These are phyloP conservation scores for Diophrys appendiculata DNA, from an alignment of 73 alveolate species.

Conservation along the genomic window DNA sequence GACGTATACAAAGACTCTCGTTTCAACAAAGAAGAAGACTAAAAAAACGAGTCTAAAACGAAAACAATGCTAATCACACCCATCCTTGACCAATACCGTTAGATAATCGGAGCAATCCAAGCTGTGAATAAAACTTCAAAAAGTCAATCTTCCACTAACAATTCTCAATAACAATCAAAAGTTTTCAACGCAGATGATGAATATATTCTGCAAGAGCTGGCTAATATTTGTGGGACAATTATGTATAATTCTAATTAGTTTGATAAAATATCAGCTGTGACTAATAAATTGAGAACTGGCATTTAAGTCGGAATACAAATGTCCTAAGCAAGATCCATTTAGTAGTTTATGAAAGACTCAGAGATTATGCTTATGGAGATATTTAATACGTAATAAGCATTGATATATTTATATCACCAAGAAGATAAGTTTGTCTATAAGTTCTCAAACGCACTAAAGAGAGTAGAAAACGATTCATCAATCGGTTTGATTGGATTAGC, in stretches of 20 bases:
- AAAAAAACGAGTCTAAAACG: conserved; percentile 34
- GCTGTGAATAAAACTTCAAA: background rate
- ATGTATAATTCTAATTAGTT: conserved; percentile 17
- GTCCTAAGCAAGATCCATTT: background rate
- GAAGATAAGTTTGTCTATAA: conserved; percentile 4
- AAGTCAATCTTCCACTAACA: no score
- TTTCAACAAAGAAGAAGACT: conserved; percentile 48
- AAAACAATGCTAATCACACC: conserved; percentile 45
- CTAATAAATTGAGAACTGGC: conserved; percentile 18
- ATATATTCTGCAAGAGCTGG: conserved; percentile 47
- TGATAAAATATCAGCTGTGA: conserved; percentile 28
- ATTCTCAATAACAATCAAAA: background rate
- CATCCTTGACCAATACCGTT: conserved; percentile 16
- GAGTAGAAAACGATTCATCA: conserved; percentile 41
- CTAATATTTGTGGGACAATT: conserved; percentile 36
- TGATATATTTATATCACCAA: conserved; percentile 47
- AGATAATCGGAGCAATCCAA: background rate
- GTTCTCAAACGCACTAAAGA: conserved; percentile 10
- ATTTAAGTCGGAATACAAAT: conserved; percentile 27
- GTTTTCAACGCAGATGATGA: conserved; percentile 54
- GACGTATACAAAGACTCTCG: conserved; percentile 58
- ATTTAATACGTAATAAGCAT: conserved; percentile 41
- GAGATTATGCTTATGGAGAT: conserved; percentile 62
- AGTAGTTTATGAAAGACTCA: conserved; percentile 28
- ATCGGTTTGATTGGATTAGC: conserved; percentile 16